Evolutionary conservation across 2,329 filamentous ascomycete genomes (phyloP), one percentile per base, ranked within the genome.

Genomic region (Fusarium guadeloupense): DNA sequence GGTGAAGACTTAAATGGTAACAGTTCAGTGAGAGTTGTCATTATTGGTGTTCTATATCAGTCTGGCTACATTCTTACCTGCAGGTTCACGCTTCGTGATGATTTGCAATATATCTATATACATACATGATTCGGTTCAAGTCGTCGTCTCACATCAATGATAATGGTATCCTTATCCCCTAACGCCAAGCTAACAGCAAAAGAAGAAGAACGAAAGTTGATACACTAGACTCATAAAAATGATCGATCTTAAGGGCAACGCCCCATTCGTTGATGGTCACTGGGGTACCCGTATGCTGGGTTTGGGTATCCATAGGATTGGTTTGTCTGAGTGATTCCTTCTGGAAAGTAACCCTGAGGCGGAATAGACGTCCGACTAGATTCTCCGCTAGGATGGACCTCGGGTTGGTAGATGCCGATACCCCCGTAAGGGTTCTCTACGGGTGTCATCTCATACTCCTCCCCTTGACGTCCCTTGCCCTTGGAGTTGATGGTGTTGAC

Each of bases 391-490:
- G 50, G 30, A 8, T 53, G 28, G 7, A 20, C 30, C 4, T 43
- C 34, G 9, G 45, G 26, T 8, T 62, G 54, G 19, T 62, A 59
- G 12, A 59, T 52, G 6, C 59, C 54, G 39, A 50, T 25, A 17
- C 62, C 21, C 2, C 70, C 73, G 5, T 70, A 74, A 9, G 71
- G 73, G 38, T 69, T 71, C 26, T 80, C 74, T 1, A 82, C 80
- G 49, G 80, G 74, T 25, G 79, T 75, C 69, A 85, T 71, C 72
- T 85, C 83, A 47, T 82, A 85, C 5, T 75, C 74, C 55, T 83
- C 80, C 9, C 68, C 80, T 10, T 68, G 68, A 2, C 54, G 58
- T 3, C 41, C 54, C 42, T 59, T 64, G 28, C 61, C 61, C 37
- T 62, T 64, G 17, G 50, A 55, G 41, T 44, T 16, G 6, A 30